phyloP scores from a whole-genome alignment of 140 eudicot species.

The Bidens hawaiensis region DNA sequence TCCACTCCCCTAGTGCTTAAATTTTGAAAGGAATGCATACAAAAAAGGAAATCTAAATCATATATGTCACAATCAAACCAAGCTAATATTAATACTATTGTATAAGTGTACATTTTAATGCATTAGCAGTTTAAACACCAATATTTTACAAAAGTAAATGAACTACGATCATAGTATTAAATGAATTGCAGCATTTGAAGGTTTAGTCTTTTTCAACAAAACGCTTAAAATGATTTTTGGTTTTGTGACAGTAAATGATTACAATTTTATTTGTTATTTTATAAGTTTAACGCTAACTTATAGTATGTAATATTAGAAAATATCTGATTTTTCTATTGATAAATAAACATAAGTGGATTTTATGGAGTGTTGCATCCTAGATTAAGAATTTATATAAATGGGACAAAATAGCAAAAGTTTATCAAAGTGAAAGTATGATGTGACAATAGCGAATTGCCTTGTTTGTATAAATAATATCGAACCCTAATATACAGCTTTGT shows the following conservation, averaged over 20 bases:
- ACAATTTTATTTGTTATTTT: background rate
- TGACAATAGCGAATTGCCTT: background rate
- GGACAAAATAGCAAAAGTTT: background rate
- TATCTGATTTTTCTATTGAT: background rate
- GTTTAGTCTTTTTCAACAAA: background rate
- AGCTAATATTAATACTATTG: background rate
- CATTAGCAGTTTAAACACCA: background rate
- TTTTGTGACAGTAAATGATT: background rate
- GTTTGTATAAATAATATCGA: background rate
- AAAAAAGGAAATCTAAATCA: no score
- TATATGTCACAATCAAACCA: background rate
- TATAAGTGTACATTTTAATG: conserved; percentile 1
- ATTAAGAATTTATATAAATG: background rate
- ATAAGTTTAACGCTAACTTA: background rate
- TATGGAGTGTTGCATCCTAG: background rate
- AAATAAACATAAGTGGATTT: background rate
- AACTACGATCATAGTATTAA: background rate
- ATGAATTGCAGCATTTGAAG: background rate
- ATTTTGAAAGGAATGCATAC: background rate
- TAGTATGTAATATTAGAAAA: background rate
- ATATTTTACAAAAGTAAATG: background rate
- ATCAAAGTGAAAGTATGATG: background rate
- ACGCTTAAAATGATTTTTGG: background rate
- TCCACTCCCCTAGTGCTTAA: no score
- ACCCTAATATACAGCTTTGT: background rate